Base-by-base conservation (phyloP, 2,329 filamentous ascomycete species). In the Colletotrichum australisinense region DNA sequence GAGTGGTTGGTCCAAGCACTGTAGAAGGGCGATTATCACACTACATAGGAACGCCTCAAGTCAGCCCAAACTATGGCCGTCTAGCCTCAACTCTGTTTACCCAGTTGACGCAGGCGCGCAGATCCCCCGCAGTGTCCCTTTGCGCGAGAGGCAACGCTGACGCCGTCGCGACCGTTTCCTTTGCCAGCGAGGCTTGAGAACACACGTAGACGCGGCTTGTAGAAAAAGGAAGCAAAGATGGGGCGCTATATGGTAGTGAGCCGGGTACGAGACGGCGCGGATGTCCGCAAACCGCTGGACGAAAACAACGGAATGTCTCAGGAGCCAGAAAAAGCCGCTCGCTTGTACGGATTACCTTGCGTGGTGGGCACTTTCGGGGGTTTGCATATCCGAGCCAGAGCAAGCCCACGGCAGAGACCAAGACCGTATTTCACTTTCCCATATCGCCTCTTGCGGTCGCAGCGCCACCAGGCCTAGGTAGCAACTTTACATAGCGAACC, bases 81-180 rank as follows among this genome's bases (percentile, higher is more conserved):
- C 67, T 66, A 71, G 71, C 60, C 62, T 71, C 56, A 73, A 71
- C 71, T 71, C 67, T 69, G 52, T 65, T 71, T 59, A 49, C 57
- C 22, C 38, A 56, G 19, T 59, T 26, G 35, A 53, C 63, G 28
- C 55, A 24, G 60, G 67, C 49, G 49, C 66, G 71, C 67, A 62
- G 60, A 71, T 71, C 67, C 60, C 56, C 71, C 67, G 71, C 67
- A 71, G 26, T 22, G 35, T 22, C 71, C 62, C 46, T 71, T 71
- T 53, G 11, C 60, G 53, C 32, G 49, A 64, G 22, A 56, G 53
- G 53, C 32, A 38, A 46, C 14, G 53, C 53, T 55, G 30, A 26
- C 30, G 52, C 59, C 55, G 35, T 35, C 53, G 14, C 30, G 56
- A 35, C 60, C 49, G 49, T 71, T 58, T 35, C 30, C 58, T 59